These are phyloP conservation scores for Theobroma cacao DNA, from an alignment of 345 rosid species.

Conservation along the genomic window DNA sequence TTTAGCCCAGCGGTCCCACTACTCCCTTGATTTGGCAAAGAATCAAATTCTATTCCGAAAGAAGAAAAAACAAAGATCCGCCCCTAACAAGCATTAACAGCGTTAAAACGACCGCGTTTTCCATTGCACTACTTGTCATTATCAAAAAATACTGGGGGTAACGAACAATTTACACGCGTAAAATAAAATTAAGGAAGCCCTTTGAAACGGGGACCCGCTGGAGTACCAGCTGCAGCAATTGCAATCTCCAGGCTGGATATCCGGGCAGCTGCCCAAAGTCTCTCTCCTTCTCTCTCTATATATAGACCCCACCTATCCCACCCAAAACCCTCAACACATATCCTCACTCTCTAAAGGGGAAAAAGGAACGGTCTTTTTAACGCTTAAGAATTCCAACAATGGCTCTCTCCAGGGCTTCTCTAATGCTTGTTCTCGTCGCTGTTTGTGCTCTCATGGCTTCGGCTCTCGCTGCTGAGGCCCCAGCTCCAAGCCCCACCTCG, in stretches of 20 bases:
- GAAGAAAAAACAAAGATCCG: not conserved
- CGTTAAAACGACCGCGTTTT: not conserved
- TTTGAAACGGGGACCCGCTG: not conserved
- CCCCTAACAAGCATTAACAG: not conserved
- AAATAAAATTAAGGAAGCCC: not conserved
- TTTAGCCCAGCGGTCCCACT: not conserved
- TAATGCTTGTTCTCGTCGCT: not conserved
- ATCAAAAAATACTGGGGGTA: not conserved
- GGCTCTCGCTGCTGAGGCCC: slow-evolving; percentile 12
- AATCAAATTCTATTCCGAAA: not conserved
- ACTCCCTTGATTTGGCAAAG: not conserved
- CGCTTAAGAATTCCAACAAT: slow-evolving; percentile 1
- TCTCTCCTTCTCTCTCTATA: not conserved
- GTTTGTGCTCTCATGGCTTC: slow-evolving; percentile 10
- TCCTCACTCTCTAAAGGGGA: not conserved
- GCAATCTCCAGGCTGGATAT: slow-evolving; percentile 9
- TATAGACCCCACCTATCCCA: not conserved
- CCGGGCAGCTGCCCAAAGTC: slow-evolving; percentile 14
- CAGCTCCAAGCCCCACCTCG: slow-evolving; percentile 11
- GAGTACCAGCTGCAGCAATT: not conserved
- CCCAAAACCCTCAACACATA: not conserved
- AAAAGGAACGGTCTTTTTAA: not conserved
- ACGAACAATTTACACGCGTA: not conserved
- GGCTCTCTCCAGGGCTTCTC: slow-evolving; percentile 3
- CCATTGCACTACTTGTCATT: not conserved